A percentile compares a stretch with the other conserved stretches of the same genome.
Evolutionary conservation across 176 grass and related monocot species (phyloP).

Genomic region (Ananas comosus): DNA sequence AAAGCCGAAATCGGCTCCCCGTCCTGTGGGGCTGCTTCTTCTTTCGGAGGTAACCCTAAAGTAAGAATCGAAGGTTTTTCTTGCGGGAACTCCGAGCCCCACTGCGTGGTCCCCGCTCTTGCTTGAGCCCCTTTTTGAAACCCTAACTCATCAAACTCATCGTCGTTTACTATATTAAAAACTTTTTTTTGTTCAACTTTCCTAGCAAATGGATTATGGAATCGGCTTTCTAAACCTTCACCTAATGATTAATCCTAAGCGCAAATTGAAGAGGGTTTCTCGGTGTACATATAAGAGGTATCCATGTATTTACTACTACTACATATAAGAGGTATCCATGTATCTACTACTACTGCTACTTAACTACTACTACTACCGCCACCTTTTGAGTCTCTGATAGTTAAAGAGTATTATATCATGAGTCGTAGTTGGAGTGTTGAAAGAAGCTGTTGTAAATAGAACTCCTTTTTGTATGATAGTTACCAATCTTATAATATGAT

Average conservation of each 20-base stretch:
- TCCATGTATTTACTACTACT: constrained; percentile 24
- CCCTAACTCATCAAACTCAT: constrained; percentile 20
- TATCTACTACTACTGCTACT: constrained; percentile 22
- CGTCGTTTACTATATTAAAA: constrained; percentile 2
- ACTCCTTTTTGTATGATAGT: no score
- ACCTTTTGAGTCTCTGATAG: no score
- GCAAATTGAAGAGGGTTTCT: constrained; percentile 39
- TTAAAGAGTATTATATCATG: no score
- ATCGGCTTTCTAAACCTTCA: neutral
- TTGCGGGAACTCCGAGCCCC: constrained; percentile 50
- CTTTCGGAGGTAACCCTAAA: constrained; percentile 48
- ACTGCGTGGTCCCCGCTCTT: constrained; percentile 44
- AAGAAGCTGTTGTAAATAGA: no score
- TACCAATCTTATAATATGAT: no score
- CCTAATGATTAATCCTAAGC: constrained; percentile 41
- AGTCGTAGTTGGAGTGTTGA: no score
- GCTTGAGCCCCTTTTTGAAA: constrained; percentile 41
- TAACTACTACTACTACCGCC: neutral
- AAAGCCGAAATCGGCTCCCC: constrained; percentile 60
- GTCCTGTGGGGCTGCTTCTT: constrained; percentile 40
- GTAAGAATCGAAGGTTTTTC: constrained; percentile 87
- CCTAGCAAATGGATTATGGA: constrained; percentile 32
- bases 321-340: constrained; percentile 40
- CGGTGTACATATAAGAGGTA: constrained; percentile 63
- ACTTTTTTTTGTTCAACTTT: constrained; percentile 1